These are phyloP conservation scores for Acorus calamus DNA, from an alignment of 106 monocot genomes.

Conservation along the genomic window DNA sequence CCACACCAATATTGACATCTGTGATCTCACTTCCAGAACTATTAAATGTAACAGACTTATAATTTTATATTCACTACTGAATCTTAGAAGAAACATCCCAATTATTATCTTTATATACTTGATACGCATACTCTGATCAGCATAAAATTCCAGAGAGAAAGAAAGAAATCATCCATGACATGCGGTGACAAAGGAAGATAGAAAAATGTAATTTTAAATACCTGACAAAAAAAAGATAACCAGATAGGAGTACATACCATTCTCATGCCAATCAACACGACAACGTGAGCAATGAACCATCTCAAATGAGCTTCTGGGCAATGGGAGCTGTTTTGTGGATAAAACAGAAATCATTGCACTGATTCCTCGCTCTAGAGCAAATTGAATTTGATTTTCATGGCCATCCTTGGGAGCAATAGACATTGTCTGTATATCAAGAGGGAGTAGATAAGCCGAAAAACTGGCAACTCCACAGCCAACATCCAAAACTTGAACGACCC, in stretches of 20 bases:
- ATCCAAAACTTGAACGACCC: conserved; percentile 87
- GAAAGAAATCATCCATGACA: too few relatives aligned
- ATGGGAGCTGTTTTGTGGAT: conserved; percentile 83
- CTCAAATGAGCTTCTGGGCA: conserved; percentile 73
- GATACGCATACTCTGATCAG: too few relatives aligned
- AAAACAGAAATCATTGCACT: conserved; percentile 78
- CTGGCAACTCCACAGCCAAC: conserved; percentile 82
- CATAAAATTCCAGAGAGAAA: too few relatives aligned
- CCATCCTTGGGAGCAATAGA: conserved; percentile 81
- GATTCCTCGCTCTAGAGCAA: conserved; percentile 73
- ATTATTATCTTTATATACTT: too few relatives aligned
- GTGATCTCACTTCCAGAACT: too few relatives aligned
- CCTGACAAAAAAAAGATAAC: not conserved
- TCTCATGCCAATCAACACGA: conserved; percentile 98
- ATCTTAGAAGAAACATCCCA: too few relatives aligned
- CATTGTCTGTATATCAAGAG: conserved; percentile 63
- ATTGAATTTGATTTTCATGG: conserved; percentile 84
- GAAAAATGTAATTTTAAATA: not conserved
- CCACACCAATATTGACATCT: too few relatives aligned
- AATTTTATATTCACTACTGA: too few relatives aligned
- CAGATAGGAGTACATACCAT: conserved; percentile 45
- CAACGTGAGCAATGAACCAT: conserved; percentile 99
- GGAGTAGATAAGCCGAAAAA: conserved; percentile 64
- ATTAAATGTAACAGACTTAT: too few relatives aligned
- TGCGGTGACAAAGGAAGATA: not conserved